These are phyloP conservation scores for Lipomyces orientalis DNA, from an alignment of 805 yeast genomes.

Conservation along the genomic window DNA sequence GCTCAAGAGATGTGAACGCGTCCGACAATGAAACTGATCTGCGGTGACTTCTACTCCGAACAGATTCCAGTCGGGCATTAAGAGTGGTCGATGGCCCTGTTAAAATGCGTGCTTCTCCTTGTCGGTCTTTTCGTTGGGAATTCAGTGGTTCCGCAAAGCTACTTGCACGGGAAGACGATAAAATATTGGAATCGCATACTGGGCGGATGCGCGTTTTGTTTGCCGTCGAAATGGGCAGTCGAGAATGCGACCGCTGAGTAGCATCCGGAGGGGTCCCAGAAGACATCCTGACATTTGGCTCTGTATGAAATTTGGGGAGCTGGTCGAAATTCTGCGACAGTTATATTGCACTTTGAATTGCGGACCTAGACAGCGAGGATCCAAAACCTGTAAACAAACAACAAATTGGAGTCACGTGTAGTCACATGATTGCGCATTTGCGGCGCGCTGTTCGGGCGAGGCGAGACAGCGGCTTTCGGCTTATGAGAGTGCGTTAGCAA, in stretches of 20 bases:
- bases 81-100: conserved; percentile 17
- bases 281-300: neutral
- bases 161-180: conserved; percentile 1
- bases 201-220: conserved; percentile 13
- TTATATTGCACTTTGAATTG: neutral
- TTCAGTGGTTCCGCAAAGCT: neutral
- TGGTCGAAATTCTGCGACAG: neutral
- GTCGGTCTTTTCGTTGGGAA: neutral
- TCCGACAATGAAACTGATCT: conserved; percentile 13
- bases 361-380: neutral
- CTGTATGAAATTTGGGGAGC: neutral
- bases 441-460: conserved; percentile 15
- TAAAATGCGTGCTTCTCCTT: neutral
- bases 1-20: conserved; percentile 8
- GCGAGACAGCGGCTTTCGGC: neutral
- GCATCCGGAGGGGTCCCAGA: conserved; percentile 22
- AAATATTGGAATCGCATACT: neutral
- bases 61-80: conserved; percentile 18
- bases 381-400: conserved; percentile 14
- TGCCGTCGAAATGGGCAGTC: conserved; percentile 21
- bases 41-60: conserved; percentile 13
- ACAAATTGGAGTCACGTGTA: conserved; percentile 2
- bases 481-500: neutral
- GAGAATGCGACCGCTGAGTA: conserved; percentile 17
- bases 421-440: conserved; percentile 21